These are phyloP conservation scores for Tilletia horrida DNA, from an alignment of 1,284 basidiomycete genomes.

Conservation along the genomic window DNA sequence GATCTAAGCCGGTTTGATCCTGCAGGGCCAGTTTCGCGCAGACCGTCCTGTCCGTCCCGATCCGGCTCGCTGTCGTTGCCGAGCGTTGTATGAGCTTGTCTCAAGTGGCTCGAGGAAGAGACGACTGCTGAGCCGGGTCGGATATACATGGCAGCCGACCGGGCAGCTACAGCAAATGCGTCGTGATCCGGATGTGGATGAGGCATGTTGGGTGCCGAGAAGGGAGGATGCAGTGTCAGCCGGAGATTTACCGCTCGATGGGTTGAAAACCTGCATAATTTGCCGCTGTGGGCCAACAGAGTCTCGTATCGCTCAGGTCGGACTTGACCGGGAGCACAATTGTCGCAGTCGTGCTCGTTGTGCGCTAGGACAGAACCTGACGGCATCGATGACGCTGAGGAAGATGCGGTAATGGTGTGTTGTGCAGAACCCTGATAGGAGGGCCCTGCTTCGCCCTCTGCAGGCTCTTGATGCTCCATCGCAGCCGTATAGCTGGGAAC, in stretches of 20 bases:
- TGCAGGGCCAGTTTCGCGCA: no score
- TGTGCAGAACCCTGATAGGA: not conserved
- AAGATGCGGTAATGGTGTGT: no score
- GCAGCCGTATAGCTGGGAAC: not conserved
- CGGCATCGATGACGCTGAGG: not conserved
- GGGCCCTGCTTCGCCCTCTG: not conserved
- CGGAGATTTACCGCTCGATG: slow-evolving; percentile 39
- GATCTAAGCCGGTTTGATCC: no score
- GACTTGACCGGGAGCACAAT: not conserved
- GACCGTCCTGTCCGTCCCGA: no score
- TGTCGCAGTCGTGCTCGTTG: not conserved
- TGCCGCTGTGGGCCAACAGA: slow-evolving; percentile 46
- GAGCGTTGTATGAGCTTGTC: no score
- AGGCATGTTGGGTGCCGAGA: slow-evolving; percentile 43
- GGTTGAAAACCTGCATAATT: slow-evolving; percentile 50
- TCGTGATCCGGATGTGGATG: slow-evolving; percentile 51
- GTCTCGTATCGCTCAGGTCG: slow-evolving; percentile 27
- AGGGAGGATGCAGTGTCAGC: slow-evolving; percentile 46
- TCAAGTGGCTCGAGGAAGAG: no score
- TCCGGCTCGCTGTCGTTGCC: no score
- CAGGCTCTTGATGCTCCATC: not conserved
- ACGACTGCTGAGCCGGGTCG: not conserved
- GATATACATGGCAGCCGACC: slow-evolving; percentile 33
- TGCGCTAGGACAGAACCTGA: not conserved
- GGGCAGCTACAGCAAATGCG: slow-evolving; percentile 26